phyloP scores from a whole-genome alignment of 1,284 basidiomycete species.

The Ganoderma lingzhi region DNA sequence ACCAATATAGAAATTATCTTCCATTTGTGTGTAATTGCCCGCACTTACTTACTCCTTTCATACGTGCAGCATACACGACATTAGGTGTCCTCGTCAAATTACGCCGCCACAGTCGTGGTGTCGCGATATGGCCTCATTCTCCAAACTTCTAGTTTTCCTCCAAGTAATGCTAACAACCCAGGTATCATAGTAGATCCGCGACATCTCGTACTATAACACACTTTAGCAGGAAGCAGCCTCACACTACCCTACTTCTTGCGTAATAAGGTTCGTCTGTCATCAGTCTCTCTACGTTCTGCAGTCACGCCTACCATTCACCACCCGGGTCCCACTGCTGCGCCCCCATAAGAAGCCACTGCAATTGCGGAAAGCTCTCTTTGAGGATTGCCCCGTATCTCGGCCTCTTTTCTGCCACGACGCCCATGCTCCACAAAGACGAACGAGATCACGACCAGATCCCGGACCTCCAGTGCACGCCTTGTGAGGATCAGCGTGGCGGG shows the following conservation, averaged over 20 bases:
- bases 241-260: neutral
- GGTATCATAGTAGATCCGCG: neutral
- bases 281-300: neutral
- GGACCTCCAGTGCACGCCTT: conserved; percentile 43
- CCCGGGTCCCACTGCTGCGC: neutral
- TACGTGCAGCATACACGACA: neutral
- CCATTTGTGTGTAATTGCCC: neutral
- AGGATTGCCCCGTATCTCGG: too few species aligned
- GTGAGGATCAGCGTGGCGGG: conserved; percentile 42
- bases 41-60: neutral
- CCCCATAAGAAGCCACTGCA: neutral
- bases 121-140: too few species aligned
- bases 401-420: conserved; percentile 8
- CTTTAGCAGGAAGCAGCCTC: neutral
- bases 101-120: too few species aligned
- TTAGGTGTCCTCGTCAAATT: too few species aligned
- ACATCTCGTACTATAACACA: neutral
- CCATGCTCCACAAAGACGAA: conserved; percentile 48
- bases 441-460: conserved; percentile 47
- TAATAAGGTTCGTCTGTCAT: neutral
- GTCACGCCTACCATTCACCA: neutral
- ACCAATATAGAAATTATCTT: neutral
- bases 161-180: too few species aligned
- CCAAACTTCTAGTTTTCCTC: too few species aligned
- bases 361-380: neutral